Conservation (phyloP, 108 stramenopile species). For the Licmophora abbreviata region DNA sequence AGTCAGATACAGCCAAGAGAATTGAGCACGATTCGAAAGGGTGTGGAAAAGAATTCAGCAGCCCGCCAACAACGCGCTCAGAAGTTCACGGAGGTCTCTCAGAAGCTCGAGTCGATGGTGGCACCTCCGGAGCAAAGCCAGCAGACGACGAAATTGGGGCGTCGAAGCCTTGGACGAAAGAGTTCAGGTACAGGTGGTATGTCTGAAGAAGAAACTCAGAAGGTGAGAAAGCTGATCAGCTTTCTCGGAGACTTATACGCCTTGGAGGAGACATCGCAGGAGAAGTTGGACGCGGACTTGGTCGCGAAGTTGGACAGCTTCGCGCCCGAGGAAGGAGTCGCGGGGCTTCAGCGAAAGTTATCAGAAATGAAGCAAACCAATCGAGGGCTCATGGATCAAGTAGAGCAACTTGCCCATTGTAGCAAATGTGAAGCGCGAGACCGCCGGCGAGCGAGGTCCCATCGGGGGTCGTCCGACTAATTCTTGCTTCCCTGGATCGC, state of each 20-base stretch:
- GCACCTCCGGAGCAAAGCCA: not conserved
- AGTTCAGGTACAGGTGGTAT: not conserved
- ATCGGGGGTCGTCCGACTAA: too few relatives aligned
- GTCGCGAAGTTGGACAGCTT: conserved; percentile 4
- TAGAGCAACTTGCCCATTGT: conserved; percentile 7
- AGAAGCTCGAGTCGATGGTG: not conserved
- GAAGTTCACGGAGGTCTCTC: conserved; percentile 7
- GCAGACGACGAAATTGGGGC: too few relatives aligned
- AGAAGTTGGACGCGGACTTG: not conserved
- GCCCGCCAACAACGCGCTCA: conserved; percentile 1
- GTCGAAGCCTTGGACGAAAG: too few relatives aligned
- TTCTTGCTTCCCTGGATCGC: too few relatives aligned
- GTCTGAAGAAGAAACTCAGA: conserved; percentile 9
- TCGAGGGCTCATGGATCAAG: conserved; percentile 1
- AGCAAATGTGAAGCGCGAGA: conserved; percentile 10
- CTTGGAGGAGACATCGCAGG: conserved; percentile 13
- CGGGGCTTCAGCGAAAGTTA: not conserved
- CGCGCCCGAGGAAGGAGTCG: conserved; percentile 9
- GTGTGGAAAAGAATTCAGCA: conserved; percentile 7
- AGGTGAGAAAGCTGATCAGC: conserved; percentile 14
- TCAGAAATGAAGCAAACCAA: conserved; percentile 1
- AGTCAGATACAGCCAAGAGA: conserved; percentile 3
- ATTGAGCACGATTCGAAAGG: not conserved
- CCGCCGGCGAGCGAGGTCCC: not conserved
- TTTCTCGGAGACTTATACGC: conserved; percentile 7